Conservation (phyloP, 2,329 filamentous ascomycete species). For the Drechslerella coelobrocha region DNA sequence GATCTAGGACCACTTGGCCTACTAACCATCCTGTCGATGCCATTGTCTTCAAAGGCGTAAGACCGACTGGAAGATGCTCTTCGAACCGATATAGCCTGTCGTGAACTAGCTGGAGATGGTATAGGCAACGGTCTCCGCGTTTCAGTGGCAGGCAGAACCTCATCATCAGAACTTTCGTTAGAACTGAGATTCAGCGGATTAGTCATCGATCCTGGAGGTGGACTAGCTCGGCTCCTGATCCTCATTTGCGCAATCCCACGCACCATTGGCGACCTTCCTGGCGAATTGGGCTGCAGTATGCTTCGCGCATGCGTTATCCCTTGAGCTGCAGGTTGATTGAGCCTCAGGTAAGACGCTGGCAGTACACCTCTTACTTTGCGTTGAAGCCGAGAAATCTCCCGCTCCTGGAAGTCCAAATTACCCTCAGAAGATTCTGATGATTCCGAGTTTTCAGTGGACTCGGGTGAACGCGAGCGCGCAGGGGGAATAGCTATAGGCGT, state of each 20-base stretch:
- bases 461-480: not conserved
- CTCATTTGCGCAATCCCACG: conserved; percentile 45
- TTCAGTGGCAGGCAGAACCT: not conserved
- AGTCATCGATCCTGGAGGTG: conserved; percentile 31
- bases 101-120: not conserved
- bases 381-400: conserved; percentile 32
- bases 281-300: conserved; percentile 6
- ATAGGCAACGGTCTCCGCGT: not conserved
- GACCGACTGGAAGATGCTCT: not conserved
- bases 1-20: conserved; percentile 12
- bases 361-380: conserved; percentile 40
- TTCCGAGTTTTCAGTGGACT: not conserved
- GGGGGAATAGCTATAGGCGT: conserved; percentile 10
- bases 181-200: conserved; percentile 34
- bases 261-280: conserved; percentile 29
- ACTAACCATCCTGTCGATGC: conserved; percentile 37
- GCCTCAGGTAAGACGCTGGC: conserved; percentile 38
- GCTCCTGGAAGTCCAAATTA: conserved; percentile 17
- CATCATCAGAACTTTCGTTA: conserved; percentile 26
- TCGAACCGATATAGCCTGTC: not conserved
- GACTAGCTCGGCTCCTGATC: conserved; percentile 28
- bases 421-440: conserved; percentile 15
- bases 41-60: conserved; percentile 39
- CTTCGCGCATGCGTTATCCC: conserved; percentile 1
- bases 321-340: conserved; percentile 28